Evolutionary conservation across 345 rosid species (phyloP), one percentile per base, ranked within the genome.

Genomic region (Citrus trifoliata): DNA sequence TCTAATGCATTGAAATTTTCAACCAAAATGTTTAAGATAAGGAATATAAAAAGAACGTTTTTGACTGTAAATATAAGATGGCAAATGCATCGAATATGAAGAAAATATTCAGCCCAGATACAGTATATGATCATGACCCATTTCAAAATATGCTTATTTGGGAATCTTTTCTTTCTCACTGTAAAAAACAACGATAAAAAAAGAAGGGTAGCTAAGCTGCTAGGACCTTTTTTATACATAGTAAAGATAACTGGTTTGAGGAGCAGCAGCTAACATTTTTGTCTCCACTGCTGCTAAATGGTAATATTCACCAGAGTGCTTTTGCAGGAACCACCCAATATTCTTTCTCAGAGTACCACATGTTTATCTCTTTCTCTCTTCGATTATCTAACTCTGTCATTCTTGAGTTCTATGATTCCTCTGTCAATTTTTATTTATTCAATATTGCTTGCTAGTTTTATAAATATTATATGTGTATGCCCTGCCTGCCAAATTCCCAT

Each of bases 401-500:
- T 65, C 77, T 70, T 71, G 73, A 78, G 79, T 63, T 73, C 74
- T 70, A 71, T 74, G 80, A 79, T 73, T 70, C 79, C 76, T 59
- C 48, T 79, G 67, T 68, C 78, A 70, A 66, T 65, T 27, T 61
- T 83, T 55, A n/a, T 74, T 27, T 74, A 13, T 24, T 37, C 21
- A 30, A 42, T 3, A 42, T 51, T 16, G 22, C 56, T 51, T 61
- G 24, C 51, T 63, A 33, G 53, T 78, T 24, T 18, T 65, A 32
- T 33, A 13, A 13, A 63, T 65, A 65, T 65, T 76, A 59, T 55
- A 46, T 46, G 40, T 55, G 38, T 30, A 21, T 58, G 69, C 56
- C 61, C n/a, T n/a, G n/a, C n/a, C 89, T 84, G 86, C 67, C 67
- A 79, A 84, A 59, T 74, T 84, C 82, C 76, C 56, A 67, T 82